A percentile compares a stretch with the other conserved stretches of the same genome.
Evolutionary conservation across 148 eudicot genomes (phyloP).

Genomic region (Cornus controversa): DNA sequence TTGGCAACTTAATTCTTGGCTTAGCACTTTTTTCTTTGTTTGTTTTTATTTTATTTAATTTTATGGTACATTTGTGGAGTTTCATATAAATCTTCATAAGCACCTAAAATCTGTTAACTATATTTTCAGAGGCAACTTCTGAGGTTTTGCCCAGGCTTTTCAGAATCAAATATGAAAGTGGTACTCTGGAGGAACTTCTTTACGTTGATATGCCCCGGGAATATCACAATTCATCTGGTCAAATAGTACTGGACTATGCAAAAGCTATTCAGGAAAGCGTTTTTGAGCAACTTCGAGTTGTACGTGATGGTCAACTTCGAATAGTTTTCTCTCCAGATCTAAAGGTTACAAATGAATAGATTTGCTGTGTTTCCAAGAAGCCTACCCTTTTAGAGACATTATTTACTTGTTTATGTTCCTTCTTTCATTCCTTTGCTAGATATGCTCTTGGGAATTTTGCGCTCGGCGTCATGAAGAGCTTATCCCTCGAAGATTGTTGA

Average conservation of each 20-base stretch:
- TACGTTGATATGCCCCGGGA: constrained; percentile 96
- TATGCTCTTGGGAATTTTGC: constrained; percentile 81
- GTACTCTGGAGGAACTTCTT: constrained; percentile 87
- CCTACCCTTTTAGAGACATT: not conserved
- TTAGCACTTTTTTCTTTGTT: constrained; percentile 3
- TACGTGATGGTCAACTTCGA: constrained; percentile 96
- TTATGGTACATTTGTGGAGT: not conserved
- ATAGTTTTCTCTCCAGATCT: constrained; percentile 61
- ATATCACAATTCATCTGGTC: constrained; percentile 78
- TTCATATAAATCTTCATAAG: not conserved
- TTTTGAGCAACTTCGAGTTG: constrained; percentile 92
- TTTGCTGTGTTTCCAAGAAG: not conserved
- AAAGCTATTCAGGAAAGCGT: constrained; percentile 96
- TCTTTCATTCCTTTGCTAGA: constrained; percentile 31
- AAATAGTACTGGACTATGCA: constrained; percentile 85
- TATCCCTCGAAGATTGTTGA: constrained; percentile 54
- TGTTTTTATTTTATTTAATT: not conserved
- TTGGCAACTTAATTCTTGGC: constrained; percentile 46
- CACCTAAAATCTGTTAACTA: constrained; percentile 5
- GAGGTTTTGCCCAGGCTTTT: constrained; percentile 96
- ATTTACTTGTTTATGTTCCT: constrained; percentile 8
- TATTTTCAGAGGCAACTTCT: constrained; percentile 80
- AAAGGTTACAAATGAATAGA: constrained; percentile 32
- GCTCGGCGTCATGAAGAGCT: constrained; percentile 68
- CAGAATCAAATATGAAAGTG: constrained; percentile 92